These are phyloP conservation scores for Cucurbita ficifolia DNA, from an alignment of 306 rosid genomes.

Conservation along the genomic window DNA sequence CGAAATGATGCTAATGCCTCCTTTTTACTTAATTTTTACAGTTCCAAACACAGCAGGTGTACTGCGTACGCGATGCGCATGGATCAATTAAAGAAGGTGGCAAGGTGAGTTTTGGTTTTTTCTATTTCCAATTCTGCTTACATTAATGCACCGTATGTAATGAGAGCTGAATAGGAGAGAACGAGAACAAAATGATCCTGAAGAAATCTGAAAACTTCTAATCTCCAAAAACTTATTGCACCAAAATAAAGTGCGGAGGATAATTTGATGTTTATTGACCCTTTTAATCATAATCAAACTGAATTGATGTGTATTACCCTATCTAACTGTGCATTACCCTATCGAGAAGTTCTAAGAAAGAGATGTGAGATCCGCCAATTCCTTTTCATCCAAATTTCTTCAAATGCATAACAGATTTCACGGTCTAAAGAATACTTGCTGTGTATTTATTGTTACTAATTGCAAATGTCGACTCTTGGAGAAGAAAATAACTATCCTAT, in stretches of 20 bases:
- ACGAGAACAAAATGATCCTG: neutral
- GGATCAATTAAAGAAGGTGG: conserved; percentile 83
- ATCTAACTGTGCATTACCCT: neutral
- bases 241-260: neutral
- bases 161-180: neutral
- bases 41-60: conserved; percentile 89
- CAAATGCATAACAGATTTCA: neutral
- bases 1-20: conserved; percentile 5
- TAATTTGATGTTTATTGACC: neutral
- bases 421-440: too few relatives aligned
- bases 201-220: neutral
- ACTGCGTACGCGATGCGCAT: conserved; percentile 61
- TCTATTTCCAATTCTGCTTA: neutral
- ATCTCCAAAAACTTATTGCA: neutral
- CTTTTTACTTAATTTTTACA: conserved; percentile 20
- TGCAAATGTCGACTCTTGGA: too few relatives aligned
- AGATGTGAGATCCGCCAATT: neutral
- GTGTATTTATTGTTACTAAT: too few relatives aligned
- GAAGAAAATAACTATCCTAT: neutral
- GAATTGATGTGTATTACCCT: neutral
- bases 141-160: neutral
- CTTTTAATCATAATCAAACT: neutral
- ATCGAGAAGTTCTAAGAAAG: neutral
- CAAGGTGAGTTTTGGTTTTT: conserved; percentile 34
- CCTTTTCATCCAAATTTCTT: neutral